Evolutionary conservation across 73 alveolate genomes (phyloP), one percentile per base, ranked within the genome.

Genomic region (Paramecium pentaurelia): DNA sequence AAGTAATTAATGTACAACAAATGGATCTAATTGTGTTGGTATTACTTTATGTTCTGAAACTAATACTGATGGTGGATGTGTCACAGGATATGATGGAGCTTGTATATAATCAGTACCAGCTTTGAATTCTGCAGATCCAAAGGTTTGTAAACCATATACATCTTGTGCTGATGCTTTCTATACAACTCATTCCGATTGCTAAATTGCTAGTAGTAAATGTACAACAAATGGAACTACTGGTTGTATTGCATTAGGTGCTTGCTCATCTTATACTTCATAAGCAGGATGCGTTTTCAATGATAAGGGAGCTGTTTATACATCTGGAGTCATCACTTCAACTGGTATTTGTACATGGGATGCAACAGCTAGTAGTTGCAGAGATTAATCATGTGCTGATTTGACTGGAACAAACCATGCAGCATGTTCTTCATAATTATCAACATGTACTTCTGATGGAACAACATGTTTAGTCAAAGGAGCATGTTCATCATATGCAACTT

Each of bases 151-250:
- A 60, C 38, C 77, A 22, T 60, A 60, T 18, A 60, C 77, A 2
- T 60, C 77, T 6, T 71, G 86, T 71, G 54, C 58, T 25, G 47
- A 71, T 32, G 86, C 86, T 6, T 71, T 32, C 47, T 71, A 71
- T 32, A 25, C 38, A 32, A 77, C 89, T 42, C 59, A 77, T 32
- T 8, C 64, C 0, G 89, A 18, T 14, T 77, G 89, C 8, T 34
- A 34, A 34, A 20, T 32, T 38, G 71, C 64, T 3, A 77, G 44
- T 40, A 18, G 3, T 3, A 37, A 77, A 20, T 77, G 89, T 34
- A 77, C 89, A 44, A 77, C 73, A 14, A 77, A 77, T 9, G 89
- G 89, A 40, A 10, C 86, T 10, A 42, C 40, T 36, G 89, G 89
- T 14, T 77, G 89, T 11, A 77, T 77, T 42, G 71, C 89, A 2